Base-by-base conservation (phyloP, 305 asterid species). In the Coffea humblotiana region DNA sequence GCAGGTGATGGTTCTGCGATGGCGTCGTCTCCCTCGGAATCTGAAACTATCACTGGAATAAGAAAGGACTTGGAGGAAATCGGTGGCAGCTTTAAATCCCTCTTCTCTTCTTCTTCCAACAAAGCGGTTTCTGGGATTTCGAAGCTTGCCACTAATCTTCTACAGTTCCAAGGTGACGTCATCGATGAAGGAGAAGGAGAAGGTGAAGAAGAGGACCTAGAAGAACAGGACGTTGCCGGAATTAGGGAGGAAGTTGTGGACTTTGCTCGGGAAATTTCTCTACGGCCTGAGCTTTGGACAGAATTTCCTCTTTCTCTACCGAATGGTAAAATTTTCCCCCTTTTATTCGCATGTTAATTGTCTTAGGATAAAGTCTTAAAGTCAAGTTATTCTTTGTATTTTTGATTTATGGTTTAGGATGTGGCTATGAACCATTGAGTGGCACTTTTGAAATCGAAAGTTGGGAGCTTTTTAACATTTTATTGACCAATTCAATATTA, bases 21-120 rank as follows among this genome's bases (percentile, higher is more conserved):
- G n/a, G 75, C 85, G 61, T 72, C 74, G 27, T 51, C 84, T 14
- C 76, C 89, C n/a, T 83, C 87, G 15, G 29, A 23, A 21, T 25
- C 66, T n/a, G 90, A 84, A 60, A 73, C 85, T 45, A 86, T 91
- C 43, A 45, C 76, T 68, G 97, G 97, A 73, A 90, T 92, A 45
- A 92, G 86, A 83, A 90, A 80, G 61, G 97, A 92, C 84, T 90
- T 92, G 79, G 89, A 79, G 21, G 97, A 92, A 84, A 85, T 92
- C 77, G 93, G 91, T 82, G 97, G 89, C 74, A 86, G 91, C 80
- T 84, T 92, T n/a, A 90, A 89, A 85, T 82, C 90, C 35, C 85
- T 93, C 14, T 76, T 91, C 48, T 89, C 96, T 21, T 86, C 92
- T 63, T 87, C 95, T 67, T 92, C 89, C 14, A 68, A 70, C 47